These are phyloP conservation scores for Diaporthe nobilis DNA, from an alignment of 2,329 filamentous ascomycete species.

Conservation along the genomic window DNA sequence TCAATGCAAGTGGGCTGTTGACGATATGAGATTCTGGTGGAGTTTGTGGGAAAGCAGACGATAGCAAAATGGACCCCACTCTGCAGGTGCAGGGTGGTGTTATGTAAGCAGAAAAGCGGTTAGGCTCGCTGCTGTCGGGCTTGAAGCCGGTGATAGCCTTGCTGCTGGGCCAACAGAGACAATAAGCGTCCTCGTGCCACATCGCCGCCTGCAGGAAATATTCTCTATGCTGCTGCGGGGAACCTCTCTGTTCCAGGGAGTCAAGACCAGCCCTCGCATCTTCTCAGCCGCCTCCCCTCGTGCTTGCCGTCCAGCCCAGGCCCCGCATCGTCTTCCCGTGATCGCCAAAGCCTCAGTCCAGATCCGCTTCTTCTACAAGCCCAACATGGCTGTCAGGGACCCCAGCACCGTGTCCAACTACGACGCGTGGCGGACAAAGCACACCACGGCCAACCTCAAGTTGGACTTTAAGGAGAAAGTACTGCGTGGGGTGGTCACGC, in stretches of 20 bases:
- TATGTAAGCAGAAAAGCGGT: slow-evolving; percentile 21
- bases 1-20: slow-evolving; percentile 16
- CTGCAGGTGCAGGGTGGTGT: not conserved
- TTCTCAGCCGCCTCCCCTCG: slow-evolving; percentile 19
- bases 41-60: not conserved
- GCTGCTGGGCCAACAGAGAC: slow-evolving; percentile 29
- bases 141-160: slow-evolving; percentile 38
- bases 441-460: slow-evolving; percentile 85
- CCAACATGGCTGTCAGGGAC: slow-evolving; percentile 71
- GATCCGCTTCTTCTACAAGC: slow-evolving; percentile 44
- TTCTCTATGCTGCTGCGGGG: slow-evolving; percentile 40
- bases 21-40: not conserved
- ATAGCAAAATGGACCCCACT: not conserved
- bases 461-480: slow-evolving; percentile 87
- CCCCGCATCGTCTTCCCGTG: slow-evolving; percentile 14
- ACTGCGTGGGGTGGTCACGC: slow-evolving; percentile 81
- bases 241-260: slow-evolving; percentile 36
- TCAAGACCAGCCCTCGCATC: slow-evolving; percentile 28
- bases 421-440: slow-evolving; percentile 85
- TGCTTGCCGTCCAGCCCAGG: slow-evolving; percentile 32
- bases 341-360: slow-evolving; percentile 34
- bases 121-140: slow-evolving; percentile 14
- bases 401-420: slow-evolving; percentile 95
- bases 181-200: slow-evolving; percentile 36
- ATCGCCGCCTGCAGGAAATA: slow-evolving; percentile 32